A percentile compares a stretch with the other conserved stretches of the same genome.
phyloP scores from a whole-genome alignment of 2,329 filamentous ascomycete genomes.

The Calonectria hawksworthii region DNA sequence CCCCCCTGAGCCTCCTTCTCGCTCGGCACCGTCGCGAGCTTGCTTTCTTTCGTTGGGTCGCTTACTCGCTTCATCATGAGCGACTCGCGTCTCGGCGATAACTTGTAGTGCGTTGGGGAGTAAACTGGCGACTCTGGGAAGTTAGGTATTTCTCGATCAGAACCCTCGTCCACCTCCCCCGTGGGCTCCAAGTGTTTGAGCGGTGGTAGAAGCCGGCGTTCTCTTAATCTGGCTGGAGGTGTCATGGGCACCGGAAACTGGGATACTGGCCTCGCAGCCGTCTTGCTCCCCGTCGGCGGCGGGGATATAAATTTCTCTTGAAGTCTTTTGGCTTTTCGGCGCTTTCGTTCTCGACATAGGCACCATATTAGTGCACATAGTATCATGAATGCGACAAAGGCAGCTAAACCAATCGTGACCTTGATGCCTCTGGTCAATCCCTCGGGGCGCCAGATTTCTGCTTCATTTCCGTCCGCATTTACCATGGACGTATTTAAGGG shows the following conservation, averaged over 20 bases:
- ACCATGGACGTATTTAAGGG: slow-evolving; percentile 30
- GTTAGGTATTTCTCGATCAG: slow-evolving; percentile 6
- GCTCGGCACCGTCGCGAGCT: not conserved
- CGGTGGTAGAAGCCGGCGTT: slow-evolving; percentile 59
- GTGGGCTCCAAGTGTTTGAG: slow-evolving; percentile 9
- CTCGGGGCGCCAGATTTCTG: not conserved
- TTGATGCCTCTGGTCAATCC: slow-evolving; percentile 57
- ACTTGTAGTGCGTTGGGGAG: slow-evolving; percentile 44
- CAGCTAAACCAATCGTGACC: slow-evolving; percentile 60
- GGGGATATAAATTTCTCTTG: slow-evolving; percentile 41
- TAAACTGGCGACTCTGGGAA: slow-evolving; percentile 57
- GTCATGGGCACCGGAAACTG: slow-evolving; percentile 47
- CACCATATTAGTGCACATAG: slow-evolving; percentile 49
- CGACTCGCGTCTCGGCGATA: not conserved
- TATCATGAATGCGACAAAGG: slow-evolving; percentile 54
- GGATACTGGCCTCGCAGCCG: slow-evolving; percentile 54
- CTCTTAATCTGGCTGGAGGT: slow-evolving; percentile 63
- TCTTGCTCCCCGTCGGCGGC: slow-evolving; percentile 50
- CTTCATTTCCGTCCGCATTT: not conserved
- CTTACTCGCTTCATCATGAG: not conserved
- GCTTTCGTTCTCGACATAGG: slow-evolving; percentile 50
- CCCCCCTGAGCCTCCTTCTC: not conserved
- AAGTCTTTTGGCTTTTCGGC: slow-evolving; percentile 30
- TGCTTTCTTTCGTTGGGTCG: not conserved
- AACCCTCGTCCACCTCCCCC: slow-evolving; percentile 2